A percentile compares a stretch with the other conserved stretches of the same genome.
Evolutionary conservation across 768 basidiomycete genomes (phyloP).

Genomic region (Termitomyces titanicus): DNA sequence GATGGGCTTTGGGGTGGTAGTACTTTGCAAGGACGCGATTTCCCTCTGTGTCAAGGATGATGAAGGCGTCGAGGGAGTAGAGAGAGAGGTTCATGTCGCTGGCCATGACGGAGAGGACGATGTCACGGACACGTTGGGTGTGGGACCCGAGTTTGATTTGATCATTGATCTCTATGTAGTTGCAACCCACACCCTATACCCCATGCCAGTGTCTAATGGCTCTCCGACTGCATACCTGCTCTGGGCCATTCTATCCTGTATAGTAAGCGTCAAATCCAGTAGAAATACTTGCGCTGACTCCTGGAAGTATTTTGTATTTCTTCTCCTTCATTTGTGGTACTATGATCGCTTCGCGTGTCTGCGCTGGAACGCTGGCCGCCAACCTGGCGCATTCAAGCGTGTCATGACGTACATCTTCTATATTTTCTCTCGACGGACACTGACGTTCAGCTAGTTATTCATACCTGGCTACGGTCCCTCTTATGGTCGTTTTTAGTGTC

Average conservation of each 20-base stretch:
- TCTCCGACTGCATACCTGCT: conserved; percentile 73
- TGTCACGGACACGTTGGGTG: conserved; percentile 3
- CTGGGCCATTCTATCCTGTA: conserved; percentile 67
- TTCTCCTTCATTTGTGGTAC: conserved; percentile 73
- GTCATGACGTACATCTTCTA: conserved; percentile 71
- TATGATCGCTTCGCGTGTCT: conserved; percentile 78
- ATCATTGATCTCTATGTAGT: not conserved
- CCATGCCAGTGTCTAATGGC: conserved; percentile 71
- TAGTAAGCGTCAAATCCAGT: conserved; percentile 52
- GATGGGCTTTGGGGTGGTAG: conserved; percentile 73
- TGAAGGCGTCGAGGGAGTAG: conserved; percentile 81
- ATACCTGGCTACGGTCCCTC: conserved; percentile 68
- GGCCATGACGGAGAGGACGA: not conserved
- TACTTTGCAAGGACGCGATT: conserved; percentile 95
- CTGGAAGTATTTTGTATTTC: conserved; percentile 57
- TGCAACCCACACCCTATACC: conserved; percentile 1
- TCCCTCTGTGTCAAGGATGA: conserved; percentile 94
- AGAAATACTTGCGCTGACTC: conserved; percentile 26
- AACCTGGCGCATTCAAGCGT: conserved; percentile 83
- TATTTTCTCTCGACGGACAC: not conserved
- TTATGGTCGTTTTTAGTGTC: conserved; percentile 62
- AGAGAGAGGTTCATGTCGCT: conserved; percentile 73
- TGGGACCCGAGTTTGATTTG: conserved; percentile 1
- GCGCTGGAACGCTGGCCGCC: conserved; percentile 69
- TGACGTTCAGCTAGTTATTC: conserved; percentile 52